Evolutionary conservation across 108 stramenopile genomes (phyloP), one percentile per base, ranked within the genome.

Genomic region (Cyclotella baltica): DNA sequence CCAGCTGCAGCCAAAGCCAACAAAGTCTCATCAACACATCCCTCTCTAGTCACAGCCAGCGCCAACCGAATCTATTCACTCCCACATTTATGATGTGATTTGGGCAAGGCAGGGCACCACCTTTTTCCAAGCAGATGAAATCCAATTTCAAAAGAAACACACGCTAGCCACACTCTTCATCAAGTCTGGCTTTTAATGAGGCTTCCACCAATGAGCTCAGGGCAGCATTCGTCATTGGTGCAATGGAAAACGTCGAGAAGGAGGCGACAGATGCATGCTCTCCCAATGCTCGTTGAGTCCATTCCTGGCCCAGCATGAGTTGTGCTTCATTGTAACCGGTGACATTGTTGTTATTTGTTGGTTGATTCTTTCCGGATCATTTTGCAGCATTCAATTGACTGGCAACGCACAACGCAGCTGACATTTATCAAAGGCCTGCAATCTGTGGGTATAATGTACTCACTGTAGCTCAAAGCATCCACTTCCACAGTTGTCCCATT

Each of bases 181-280:
- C 87, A 66, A 81, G 47, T 4, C 72, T 85, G 19, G 87, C 87
- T 37, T 19, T 46, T 0, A 88, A 50, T 13, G 87, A 74, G 68
- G 83, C 87, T 38, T 81, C 51, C n/a, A 88, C 75, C 63, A 88
- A 74, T 28, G 62, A n/a, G 23, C 76, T 67, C 25, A 84, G 86
- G 0, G 88, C 86, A 47, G 70, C 66, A 58, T 87, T 88, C 40
- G 88, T 81, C 88, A 88, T 83, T 43, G 87, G 73, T 2, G 87
- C 80, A 47, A 86, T 86, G 27, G 73, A 56, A 70, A 86, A 88
- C 2, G 87, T 83, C 2, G 87, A 83, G 72, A 88, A 88, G 15
- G 87, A 85, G 18, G 87, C 80, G 20, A 88, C 56, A 8, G 87
- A 88, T 15, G 87, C 87, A 53, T 88, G 87, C 47, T 88, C 87